Evolutionary conservation across 1,284 basidiomycete species (phyloP).

Genomic region (Marasmius sp.): DNA sequence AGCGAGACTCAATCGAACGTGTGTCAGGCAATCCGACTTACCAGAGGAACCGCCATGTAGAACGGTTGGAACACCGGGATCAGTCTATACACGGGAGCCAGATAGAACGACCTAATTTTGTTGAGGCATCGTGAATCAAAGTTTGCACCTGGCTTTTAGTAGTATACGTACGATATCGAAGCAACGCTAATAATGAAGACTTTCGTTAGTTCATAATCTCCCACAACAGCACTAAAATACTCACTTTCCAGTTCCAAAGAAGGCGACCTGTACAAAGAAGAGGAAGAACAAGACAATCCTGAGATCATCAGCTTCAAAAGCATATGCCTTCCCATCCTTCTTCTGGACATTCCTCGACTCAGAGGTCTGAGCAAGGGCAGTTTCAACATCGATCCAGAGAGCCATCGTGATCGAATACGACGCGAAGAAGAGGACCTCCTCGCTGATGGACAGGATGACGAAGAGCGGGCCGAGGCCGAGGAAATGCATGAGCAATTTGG

Average conservation of each 20-base stretch:
- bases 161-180: constrained; percentile 71
- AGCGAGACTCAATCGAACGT: not conserved
- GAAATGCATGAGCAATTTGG: constrained; percentile 61
- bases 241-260: constrained; percentile 88
- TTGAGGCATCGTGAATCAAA: not conserved
- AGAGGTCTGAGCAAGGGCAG: constrained; percentile 32
- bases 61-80: constrained; percentile 89
- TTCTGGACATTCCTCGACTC: not conserved
- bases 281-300: constrained; percentile 82
- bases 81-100: constrained; percentile 87
- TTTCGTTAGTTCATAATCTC: not conserved
- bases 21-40: constrained; percentile 28
- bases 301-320: constrained; percentile 62
- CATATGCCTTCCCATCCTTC: constrained; percentile 31
- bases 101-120: constrained; percentile 72
- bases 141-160: not conserved
- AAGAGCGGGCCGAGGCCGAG: constrained; percentile 79
- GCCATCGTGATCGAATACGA: constrained; percentile 65
- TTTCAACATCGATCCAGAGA: constrained; percentile 74
- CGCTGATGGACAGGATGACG: constrained; percentile 78
- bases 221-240: constrained; percentile 25
- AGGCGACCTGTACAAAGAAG: constrained; percentile 86
- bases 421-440: constrained; percentile 81
- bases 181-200: constrained; percentile 59
- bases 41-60: constrained; percentile 75